These are phyloP conservation scores for Metarhizium album DNA, from an alignment of 2,329 filamentous ascomycete species.

Conservation along the genomic window DNA sequence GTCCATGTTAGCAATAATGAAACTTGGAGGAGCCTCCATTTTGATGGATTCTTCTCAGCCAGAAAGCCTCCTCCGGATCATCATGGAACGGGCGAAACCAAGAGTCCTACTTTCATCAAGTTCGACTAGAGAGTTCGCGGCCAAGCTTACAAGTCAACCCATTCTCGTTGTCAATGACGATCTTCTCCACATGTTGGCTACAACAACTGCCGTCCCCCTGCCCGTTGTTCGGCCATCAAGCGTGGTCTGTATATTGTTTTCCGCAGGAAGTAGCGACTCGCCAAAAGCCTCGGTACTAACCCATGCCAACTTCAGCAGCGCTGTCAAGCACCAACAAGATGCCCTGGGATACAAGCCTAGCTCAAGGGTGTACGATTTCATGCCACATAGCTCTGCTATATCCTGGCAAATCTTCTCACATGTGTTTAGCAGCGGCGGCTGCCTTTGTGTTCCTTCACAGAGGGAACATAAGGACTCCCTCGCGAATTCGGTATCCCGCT, in stretches of 20 bases:
- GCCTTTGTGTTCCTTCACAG: constrained; percentile 1
- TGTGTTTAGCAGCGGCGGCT: not conserved
- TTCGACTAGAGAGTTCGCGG: not conserved
- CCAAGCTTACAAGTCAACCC: not conserved
- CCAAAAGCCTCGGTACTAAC: constrained; percentile 2
- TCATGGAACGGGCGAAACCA: not conserved
- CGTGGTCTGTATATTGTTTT: constrained; percentile 1
- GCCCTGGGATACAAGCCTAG: constrained; percentile 1
- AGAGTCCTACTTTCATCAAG: not conserved
- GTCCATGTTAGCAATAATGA: constrained; percentile 15
- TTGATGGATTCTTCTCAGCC: constrained; percentile 1
- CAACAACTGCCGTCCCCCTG: not conserved
- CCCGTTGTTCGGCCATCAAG: not conserved
- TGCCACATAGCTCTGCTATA: constrained; percentile 1
- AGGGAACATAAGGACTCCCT: not conserved
- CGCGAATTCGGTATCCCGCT: not conserved
- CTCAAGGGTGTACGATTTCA: constrained; percentile 7
- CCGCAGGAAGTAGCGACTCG: not conserved
- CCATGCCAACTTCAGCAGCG: constrained; percentile 3
- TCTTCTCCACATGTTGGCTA: not conserved
- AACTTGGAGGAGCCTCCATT: constrained; percentile 17
- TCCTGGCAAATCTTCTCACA: constrained; percentile 1
- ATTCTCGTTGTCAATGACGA: not conserved
- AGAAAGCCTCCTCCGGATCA: not conserved
- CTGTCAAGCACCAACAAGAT: constrained; percentile 1